Evolutionary conservation across 495 filamentous ascomycete genomes (phyloP).

Genomic region (Amphirosellinia nigrospora): DNA sequence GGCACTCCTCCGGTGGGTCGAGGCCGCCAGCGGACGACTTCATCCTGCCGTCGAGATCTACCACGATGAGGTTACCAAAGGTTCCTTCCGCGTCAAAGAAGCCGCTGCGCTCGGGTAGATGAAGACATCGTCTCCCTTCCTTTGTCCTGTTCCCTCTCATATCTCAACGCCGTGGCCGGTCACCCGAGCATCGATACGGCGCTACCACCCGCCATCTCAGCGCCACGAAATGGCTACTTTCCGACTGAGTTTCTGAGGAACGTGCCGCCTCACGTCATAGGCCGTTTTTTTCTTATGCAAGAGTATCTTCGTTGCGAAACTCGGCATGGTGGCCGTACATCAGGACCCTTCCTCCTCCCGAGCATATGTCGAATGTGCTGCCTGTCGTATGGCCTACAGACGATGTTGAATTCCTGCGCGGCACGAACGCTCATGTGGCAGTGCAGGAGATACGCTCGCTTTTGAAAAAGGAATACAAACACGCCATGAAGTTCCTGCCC

Average conservation of each 20-base stretch:
- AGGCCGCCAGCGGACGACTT: slow-evolving; percentile 43
- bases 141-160: slow-evolving; percentile 48
- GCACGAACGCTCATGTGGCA: slow-evolving; percentile 57
- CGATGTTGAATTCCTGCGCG: slow-evolving; percentile 52
- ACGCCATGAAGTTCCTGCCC: slow-evolving; percentile 48
- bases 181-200: slow-evolving; percentile 36
- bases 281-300: slow-evolving; percentile 56
- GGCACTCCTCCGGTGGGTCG: slow-evolving; percentile 44
- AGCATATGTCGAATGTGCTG: slow-evolving; percentile 43
- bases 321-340: slow-evolving; percentile 62
- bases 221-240: slow-evolving; percentile 32
- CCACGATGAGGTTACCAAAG: slow-evolving; percentile 47
- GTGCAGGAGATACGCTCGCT: slow-evolving; percentile 51
- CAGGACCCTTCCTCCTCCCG: slow-evolving; percentile 54
- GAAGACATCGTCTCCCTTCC: slow-evolving; percentile 49
- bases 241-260: slow-evolving; percentile 45
- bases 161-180: slow-evolving; percentile 48
- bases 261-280: slow-evolving; percentile 51
- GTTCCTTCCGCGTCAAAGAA: slow-evolving; percentile 50
- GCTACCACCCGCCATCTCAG: slow-evolving; percentile 10
- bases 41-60: slow-evolving; percentile 54
- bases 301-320: slow-evolving; percentile 52
- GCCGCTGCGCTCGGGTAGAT: slow-evolving; percentile 26
- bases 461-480: slow-evolving; percentile 51
- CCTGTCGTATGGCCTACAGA: slow-evolving; percentile 54